Evolutionary conservation across 176 grass and related monocot genomes (phyloP).

Genomic region (Metroxylon sagu): DNA sequence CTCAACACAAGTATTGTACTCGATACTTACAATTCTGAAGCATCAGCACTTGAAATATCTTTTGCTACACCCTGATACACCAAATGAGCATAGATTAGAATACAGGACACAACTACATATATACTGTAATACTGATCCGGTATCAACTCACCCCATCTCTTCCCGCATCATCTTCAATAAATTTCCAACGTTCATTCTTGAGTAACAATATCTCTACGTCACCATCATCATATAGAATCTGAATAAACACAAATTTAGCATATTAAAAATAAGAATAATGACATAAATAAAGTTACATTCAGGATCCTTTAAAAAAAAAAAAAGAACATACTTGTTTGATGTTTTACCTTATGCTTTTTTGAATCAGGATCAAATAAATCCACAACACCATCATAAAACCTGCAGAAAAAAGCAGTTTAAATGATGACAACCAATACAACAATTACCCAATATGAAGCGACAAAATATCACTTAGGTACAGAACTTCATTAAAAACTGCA

Average conservation of each 20-base stretch:
- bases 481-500: not conserved
- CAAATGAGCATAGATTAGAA: slow-evolving; percentile 1
- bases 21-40: slow-evolving; percentile 23
- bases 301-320: not conserved
- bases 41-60: slow-evolving; percentile 18
- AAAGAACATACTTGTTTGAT: not conserved
- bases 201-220: slow-evolving; percentile 53
- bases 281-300: slow-evolving; percentile 7
- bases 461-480: not conserved
- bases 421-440: slow-evolving; percentile 7
- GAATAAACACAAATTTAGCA: not conserved
- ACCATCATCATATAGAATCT: slow-evolving; percentile 81
- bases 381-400: slow-evolving; percentile 65
- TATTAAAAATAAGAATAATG: not conserved
- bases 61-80: slow-evolving; percentile 30
- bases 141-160: slow-evolving; percentile 16
- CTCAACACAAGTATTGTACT: too few species aligned
- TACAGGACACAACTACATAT: not conserved
- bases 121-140: not conserved
- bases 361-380: slow-evolving; percentile 26
- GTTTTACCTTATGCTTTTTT: slow-evolving; percentile 58
- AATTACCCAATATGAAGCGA: slow-evolving; percentile 8
- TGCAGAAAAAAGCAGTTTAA: slow-evolving; percentile 25
- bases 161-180: slow-evolving; percentile 15
- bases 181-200: slow-evolving; percentile 55